phyloP scores from a whole-genome alignment of 441 rosid species.

The Jatropha podagrica region DNA sequence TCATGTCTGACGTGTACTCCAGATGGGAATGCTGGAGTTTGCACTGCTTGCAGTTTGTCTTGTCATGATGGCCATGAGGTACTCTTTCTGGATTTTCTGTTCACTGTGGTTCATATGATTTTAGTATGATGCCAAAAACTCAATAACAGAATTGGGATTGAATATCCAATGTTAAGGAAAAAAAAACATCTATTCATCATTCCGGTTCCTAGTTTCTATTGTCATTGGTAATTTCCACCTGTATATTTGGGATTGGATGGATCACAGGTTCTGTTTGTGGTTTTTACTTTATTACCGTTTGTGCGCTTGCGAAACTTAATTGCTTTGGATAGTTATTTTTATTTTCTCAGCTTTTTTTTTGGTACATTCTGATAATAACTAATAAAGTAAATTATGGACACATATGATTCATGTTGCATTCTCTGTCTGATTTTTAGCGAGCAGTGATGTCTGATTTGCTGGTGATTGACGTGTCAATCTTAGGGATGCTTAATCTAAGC shows the following conservation, averaged over 20 bases:
- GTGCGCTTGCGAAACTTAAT: background rate
- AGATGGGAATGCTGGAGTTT: constrained; percentile 89
- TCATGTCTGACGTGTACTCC: constrained; percentile 93
- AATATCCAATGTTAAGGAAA: background rate
- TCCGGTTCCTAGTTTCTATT: background rate
- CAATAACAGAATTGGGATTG: background rate
- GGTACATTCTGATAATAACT: background rate
- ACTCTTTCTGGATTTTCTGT: constrained; percentile 22
- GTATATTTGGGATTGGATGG: background rate
- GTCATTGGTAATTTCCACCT: background rate
- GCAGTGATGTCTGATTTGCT: background rate
- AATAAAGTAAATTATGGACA: background rate
- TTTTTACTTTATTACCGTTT: background rate
- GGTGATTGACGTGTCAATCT: background rate
- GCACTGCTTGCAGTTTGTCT: constrained; percentile 92
- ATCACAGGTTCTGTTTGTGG: background rate
- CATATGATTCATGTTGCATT: background rate
- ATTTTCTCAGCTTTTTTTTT: background rate
- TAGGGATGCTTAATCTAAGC: background rate
- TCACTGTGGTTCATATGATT: background rate
- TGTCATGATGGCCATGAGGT: constrained; percentile 99
- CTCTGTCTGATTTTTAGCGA: background rate
- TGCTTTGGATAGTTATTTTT: background rate
- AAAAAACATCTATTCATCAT: background rate
- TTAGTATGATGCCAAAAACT: background rate